A percentile compares a stretch with the other conserved stretches of the same genome.
These are phyloP conservation scores for Phytophthora chlamydospora DNA, from an alignment of 352 stramenopile species.

Conservation along the genomic window DNA sequence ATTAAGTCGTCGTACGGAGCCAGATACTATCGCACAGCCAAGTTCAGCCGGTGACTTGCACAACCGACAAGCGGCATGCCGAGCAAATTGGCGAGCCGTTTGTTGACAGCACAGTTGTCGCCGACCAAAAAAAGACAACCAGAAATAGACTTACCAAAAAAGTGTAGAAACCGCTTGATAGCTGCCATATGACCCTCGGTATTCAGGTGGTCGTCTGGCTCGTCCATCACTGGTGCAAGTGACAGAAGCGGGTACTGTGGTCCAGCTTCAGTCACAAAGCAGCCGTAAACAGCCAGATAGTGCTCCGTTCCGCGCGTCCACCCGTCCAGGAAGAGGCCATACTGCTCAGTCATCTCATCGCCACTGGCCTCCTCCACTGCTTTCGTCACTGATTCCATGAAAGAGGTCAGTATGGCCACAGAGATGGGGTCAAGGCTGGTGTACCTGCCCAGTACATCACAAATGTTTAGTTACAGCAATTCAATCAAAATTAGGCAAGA, in stretches of 20 bases:
- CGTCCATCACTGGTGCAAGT: neutral
- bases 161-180: neutral
- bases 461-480: neutral
- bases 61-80: neutral
- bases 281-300: conserved; percentile 4
- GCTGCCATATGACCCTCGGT: neutral
- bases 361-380: neutral
- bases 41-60: neutral
- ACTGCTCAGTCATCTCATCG: neutral
- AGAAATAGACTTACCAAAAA: neutral
- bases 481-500: neutral
- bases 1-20: conserved; percentile 17
- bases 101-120: conserved; percentile 5
- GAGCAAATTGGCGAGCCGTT: neutral
- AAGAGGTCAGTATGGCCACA: neutral
- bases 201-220: neutral
- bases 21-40: neutral
- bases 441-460: neutral
- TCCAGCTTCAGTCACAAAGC: neutral
- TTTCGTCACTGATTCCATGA: neutral
- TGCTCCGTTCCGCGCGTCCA: neutral
- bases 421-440: neutral
- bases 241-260: neutral
- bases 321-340: neutral
- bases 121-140: neutral